These are phyloP conservation scores for Byssoonygena ceratinophila DNA, from an alignment of 2,329 filamentous ascomycete genomes.

Conservation along the genomic window DNA sequence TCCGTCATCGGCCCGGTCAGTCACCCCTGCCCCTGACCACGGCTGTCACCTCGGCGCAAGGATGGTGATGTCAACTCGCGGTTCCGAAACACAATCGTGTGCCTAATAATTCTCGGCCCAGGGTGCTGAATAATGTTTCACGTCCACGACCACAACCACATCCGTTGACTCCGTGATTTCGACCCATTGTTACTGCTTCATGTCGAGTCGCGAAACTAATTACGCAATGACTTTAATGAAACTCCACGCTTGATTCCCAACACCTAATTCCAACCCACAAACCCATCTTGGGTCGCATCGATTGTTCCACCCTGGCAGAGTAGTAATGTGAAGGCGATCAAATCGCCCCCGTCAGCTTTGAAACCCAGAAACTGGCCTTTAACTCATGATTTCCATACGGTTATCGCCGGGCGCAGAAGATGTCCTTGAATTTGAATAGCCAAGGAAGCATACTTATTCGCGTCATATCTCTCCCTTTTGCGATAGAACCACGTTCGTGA, in stretches of 20 bases:
- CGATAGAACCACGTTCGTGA: background rate
- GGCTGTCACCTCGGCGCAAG: slow-evolving; percentile 2
- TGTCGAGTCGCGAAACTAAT: no score
- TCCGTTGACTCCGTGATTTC: background rate
- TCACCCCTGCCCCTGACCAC: background rate
- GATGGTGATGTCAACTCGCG: background rate
- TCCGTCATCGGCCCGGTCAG: background rate
- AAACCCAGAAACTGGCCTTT: slow-evolving; percentile 1
- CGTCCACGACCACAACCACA: background rate
- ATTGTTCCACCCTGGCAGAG: background rate
- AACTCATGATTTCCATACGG: background rate
- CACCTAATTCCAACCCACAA: background rate
- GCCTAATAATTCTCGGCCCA: background rate
- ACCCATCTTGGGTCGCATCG: slow-evolving; percentile 1
- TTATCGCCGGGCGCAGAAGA: background rate
- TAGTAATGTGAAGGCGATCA: background rate
- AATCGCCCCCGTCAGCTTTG: slow-evolving; percentile 1
- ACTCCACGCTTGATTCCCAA: background rate
- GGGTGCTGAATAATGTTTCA: background rate
- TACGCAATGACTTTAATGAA: no score
- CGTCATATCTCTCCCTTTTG: no score
- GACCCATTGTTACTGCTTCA: no score
- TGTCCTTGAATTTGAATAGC: no score
- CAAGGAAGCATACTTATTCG: no score
- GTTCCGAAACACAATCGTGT: background rate